phyloP scores from a whole-genome alignment of 2,329 filamentous ascomycete species.

The Colletotrichum ledebouriae region DNA sequence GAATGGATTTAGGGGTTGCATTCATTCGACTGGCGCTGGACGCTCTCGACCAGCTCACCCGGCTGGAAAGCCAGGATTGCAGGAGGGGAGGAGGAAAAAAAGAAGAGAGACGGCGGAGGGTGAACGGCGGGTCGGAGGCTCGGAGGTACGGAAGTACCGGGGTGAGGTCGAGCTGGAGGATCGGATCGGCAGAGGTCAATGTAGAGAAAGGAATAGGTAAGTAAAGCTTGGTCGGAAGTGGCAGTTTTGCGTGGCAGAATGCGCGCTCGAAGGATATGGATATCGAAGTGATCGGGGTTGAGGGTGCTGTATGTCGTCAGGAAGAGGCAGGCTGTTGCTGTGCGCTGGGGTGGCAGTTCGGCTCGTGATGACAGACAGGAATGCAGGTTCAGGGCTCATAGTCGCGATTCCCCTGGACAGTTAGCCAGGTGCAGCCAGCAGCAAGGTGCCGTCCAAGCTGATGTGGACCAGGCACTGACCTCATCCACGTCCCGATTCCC shows the following conservation, averaged over 20 bases:
- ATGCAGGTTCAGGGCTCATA: constrained; percentile 19
- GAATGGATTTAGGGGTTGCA: constrained; percentile 99
- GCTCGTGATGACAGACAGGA: not conserved
- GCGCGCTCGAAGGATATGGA: not conserved
- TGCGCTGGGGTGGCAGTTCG: constrained; percentile 6
- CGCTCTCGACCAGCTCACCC: constrained; percentile 41
- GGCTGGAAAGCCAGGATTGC: constrained; percentile 43
- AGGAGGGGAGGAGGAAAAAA: constrained; percentile 23
- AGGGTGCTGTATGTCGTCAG: not conserved
- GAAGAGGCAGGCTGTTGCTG: constrained; percentile 8
- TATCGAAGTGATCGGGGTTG: not conserved
- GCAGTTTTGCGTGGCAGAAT: constrained; percentile 4
- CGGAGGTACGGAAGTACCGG: constrained; percentile 27
- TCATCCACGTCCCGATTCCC: constrained; percentile 36
- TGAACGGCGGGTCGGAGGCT: constrained; percentile 4
- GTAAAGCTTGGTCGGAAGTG: constrained; percentile 8
- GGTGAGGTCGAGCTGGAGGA: constrained; percentile 15
- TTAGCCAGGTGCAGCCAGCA: constrained; percentile 20
- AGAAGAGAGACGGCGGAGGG: constrained; percentile 17
- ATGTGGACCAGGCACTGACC: constrained; percentile 41
- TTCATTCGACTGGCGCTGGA: constrained; percentile 54
- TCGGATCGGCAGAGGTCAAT: constrained; percentile 17
- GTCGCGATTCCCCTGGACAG: constrained; percentile 40
- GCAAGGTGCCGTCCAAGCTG: constrained; percentile 35
- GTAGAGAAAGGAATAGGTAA: not conserved